Conservation (phyloP, 345 rosid species). For the Citrus reticulata region DNA sequence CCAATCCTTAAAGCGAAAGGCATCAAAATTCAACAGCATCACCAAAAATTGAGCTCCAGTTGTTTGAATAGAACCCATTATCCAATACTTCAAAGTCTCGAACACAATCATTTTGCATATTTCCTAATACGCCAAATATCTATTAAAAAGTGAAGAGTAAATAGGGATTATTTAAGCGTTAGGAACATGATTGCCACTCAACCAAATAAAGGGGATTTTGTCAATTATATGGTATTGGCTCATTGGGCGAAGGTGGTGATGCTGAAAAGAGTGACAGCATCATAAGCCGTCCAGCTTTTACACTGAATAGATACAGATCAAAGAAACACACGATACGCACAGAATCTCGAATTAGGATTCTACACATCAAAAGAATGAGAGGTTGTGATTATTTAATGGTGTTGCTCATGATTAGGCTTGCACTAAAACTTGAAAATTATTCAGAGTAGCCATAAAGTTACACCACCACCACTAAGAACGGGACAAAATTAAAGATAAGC, state of each 20-base stretch:
- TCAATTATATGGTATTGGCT: neutral
- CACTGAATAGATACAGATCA: neutral
- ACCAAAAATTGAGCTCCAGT: neutral
- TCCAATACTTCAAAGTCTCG: neutral
- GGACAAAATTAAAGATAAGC: neutral
- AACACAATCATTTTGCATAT: neutral
- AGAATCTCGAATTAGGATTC: slow-evolving; percentile 8
- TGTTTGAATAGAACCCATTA: slow-evolving; percentile 1
- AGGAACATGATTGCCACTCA: neutral
- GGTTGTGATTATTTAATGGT: slow-evolving; percentile 16
- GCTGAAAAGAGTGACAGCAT: slow-evolving; percentile 8
- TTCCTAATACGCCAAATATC: neutral
- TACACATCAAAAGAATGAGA: neutral
- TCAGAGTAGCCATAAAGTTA: slow-evolving; percentile 12
- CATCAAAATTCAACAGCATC: neutral
- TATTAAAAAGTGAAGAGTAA: neutral
- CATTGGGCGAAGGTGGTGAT: neutral
- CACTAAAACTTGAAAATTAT: slow-evolving; percentile 18
- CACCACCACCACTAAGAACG: slow-evolving; percentile 6
- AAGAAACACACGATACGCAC: neutral
- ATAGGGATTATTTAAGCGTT: neutral
- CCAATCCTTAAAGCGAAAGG: neutral
- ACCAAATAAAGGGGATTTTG: neutral
- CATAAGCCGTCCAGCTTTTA: slow-evolving; percentile 1
- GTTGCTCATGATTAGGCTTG: slow-evolving; percentile 24